Evolutionary conservation across 495 filamentous ascomycete genomes (phyloP).

Genomic region (Polyplosphaeria fusca): DNA sequence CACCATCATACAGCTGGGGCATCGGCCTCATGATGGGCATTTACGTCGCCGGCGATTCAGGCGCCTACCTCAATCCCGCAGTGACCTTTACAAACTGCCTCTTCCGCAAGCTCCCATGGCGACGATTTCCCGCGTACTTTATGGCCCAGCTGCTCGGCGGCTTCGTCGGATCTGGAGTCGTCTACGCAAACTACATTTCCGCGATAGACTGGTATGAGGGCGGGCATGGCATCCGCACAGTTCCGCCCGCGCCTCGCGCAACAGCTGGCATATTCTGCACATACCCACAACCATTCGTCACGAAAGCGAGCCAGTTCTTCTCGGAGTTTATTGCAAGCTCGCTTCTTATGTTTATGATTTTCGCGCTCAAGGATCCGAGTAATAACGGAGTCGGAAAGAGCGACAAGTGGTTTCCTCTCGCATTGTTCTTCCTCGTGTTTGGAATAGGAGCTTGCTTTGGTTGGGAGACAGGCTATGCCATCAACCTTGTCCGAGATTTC

Average conservation of each 20-base stretch:
- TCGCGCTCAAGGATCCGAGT: conserved; percentile 59
- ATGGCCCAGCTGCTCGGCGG: conserved; percentile 41
- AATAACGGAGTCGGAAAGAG: conserved; percentile 37
- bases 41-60: conserved; percentile 57
- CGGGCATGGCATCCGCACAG: conserved; percentile 51
- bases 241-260: conserved; percentile 54
- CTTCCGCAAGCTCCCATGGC: conserved; percentile 61
- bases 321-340: conserved; percentile 61
- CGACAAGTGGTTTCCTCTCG: conserved; percentile 52
- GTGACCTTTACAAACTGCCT: conserved; percentile 63
- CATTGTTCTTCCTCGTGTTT: conserved; percentile 64
- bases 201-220: conserved; percentile 57
- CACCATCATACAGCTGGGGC: conserved; percentile 38
- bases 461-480: conserved; percentile 67
- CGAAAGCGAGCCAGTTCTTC: conserved; percentile 58
- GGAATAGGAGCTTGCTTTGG: conserved; percentile 66
- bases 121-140: conserved; percentile 40
- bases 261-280: conserved; percentile 66
- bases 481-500: conserved; percentile 66
- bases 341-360: conserved; percentile 65
- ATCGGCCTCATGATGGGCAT: conserved; percentile 65
- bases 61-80: conserved; percentile 64
- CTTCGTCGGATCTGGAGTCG: conserved; percentile 35
- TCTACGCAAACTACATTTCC: conserved; percentile 43
- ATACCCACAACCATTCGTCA: conserved; percentile 61